Conservation (phyloP, 352 stramenopile species). For the Phytopythium aichiense region DNA sequence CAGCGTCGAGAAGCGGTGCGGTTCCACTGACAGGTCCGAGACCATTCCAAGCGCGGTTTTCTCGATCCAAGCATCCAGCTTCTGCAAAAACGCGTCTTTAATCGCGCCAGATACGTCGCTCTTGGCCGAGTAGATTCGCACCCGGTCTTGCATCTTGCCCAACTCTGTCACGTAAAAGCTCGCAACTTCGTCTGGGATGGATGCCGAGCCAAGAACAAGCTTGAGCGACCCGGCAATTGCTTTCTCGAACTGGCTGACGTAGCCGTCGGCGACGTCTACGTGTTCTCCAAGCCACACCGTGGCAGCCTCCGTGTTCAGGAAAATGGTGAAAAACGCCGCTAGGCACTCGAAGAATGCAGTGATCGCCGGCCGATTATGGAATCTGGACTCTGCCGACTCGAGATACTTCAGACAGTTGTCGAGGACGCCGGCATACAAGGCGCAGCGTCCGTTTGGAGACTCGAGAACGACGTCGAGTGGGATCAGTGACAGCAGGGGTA, state of each 20-base stretch:
- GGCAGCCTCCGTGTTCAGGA: slow-evolving; percentile 39
- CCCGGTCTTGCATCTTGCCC: slow-evolving; percentile 35
- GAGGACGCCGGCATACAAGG: slow-evolving; percentile 56
- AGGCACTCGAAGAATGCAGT: slow-evolving; percentile 72
- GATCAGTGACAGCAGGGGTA: slow-evolving; percentile 74
- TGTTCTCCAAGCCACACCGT: slow-evolving; percentile 21
- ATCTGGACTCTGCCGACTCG: slow-evolving; percentile 45
- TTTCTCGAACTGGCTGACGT: slow-evolving; percentile 70
- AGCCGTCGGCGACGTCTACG: slow-evolving; percentile 24
- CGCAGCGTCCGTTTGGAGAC: slow-evolving; percentile 28
- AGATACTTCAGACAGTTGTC: slow-evolving; percentile 75
- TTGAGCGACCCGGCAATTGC: slow-evolving; percentile 36
- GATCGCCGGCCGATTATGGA: slow-evolving; percentile 50
- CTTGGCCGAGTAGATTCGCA: slow-evolving; percentile 28
- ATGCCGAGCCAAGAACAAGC: slow-evolving; percentile 29
- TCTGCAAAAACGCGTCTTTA: slow-evolving; percentile 25
- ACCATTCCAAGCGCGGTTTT: slow-evolving; percentile 26
- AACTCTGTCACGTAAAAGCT: slow-evolving; percentile 36
- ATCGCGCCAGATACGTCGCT: slow-evolving; percentile 16
- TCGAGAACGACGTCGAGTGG: slow-evolving; percentile 55
- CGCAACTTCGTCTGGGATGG: slow-evolving; percentile 31
- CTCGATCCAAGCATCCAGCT: slow-evolving; percentile 34
- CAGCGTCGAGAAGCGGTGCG: slow-evolving; percentile 28
- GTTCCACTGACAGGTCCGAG: slow-evolving; percentile 26
- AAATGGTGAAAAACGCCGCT: slow-evolving; percentile 60